phyloP scores from a whole-genome alignment of 306 rosid genomes.

The Citrullus colocynthis region DNA sequence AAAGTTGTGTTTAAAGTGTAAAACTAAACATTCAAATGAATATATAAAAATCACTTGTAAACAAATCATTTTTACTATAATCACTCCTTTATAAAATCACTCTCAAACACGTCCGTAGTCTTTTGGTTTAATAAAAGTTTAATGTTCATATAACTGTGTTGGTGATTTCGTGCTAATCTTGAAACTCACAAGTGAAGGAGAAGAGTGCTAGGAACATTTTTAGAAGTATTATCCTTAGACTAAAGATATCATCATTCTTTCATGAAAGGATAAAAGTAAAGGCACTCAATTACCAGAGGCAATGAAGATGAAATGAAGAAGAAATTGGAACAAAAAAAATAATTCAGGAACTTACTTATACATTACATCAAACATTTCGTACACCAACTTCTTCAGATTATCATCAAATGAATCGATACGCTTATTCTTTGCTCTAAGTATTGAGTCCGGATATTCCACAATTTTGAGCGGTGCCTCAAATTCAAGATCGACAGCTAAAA shows the following conservation, averaged over 20 bases:
- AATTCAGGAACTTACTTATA: slow-evolving; percentile 43
- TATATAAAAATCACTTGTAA: too few species aligned
- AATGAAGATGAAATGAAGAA: neutral
- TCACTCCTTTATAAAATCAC: too few species aligned
- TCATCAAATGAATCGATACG: slow-evolving; percentile 54
- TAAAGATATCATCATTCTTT: neutral
- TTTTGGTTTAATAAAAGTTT: neutral
- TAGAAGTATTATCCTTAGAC: neutral
- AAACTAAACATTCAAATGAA: too few species aligned
- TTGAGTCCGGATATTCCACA: slow-evolving; percentile 70
- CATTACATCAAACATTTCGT: slow-evolving; percentile 87
- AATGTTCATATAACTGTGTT: neutral
- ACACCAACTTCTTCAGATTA: slow-evolving; percentile 55
- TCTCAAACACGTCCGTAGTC: too few species aligned
- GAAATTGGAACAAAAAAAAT: neutral
- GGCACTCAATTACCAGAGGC: neutral
- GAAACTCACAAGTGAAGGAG: neutral
- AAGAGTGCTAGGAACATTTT: neutral
- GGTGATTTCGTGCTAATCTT: neutral
- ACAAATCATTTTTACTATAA: too few species aligned
- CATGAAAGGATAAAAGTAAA: neutral
- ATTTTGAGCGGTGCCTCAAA: slow-evolving; percentile 56
- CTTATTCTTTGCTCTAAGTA: slow-evolving; percentile 63
- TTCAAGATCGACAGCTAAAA: slow-evolving; percentile 51
- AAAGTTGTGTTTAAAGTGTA: too few species aligned